Base-by-base conservation (phyloP, 2,329 filamentous ascomycete species). In the Beauveria brongniartii region DNA sequence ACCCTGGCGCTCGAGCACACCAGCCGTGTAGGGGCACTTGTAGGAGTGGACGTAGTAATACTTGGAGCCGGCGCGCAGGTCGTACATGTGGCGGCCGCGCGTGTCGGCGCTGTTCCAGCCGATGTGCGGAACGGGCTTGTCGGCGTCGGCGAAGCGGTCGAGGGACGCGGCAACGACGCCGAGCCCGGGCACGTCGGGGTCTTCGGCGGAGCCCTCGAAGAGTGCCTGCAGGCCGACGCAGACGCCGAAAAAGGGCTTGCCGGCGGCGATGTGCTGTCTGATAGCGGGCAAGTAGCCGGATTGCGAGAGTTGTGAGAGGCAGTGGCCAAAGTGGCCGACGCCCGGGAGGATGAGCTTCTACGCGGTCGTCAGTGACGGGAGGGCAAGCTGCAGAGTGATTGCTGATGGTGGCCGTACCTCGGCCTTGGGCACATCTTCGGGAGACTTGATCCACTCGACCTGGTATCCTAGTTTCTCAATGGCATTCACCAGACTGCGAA, bases 31-130 rank as follows among this genome's bases (percentile, higher is more conserved):
- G 3, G 88, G 88, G 28, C 86, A 87, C 62, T 92, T 92, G 76
- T 94, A 99, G 2, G 91, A 92, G 80, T 99, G 94, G 61, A 99
- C 93, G 71, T 99, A 99, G 78, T 99, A 99, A 80, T 99, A 99
- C 75, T 97, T 99, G 71, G 90, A 96, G 58, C 82, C 81, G 0
- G 90, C 87, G 30, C 83, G 80, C 59, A 99, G 77, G 61, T 89
- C 92, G 73, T 93, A 97, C 62, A 97, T 82, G 66, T 71, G 72
- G 62, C 71, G 74, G 63, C 73, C 77, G 63, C 68, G 76, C 1
- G 87, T 85, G 68, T 87, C 87, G 50, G 95, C 94, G 67, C 87
- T 92, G 75, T 99, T 99, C 94, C 94, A 99, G 60, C 94, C 94
- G 73, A 99, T 99, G 76, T 99, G 95, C 44, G 94, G 94, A n/a